Base-by-base conservation (phyloP, 768 basidiomycete species). In the Suillus sp. region DNA sequence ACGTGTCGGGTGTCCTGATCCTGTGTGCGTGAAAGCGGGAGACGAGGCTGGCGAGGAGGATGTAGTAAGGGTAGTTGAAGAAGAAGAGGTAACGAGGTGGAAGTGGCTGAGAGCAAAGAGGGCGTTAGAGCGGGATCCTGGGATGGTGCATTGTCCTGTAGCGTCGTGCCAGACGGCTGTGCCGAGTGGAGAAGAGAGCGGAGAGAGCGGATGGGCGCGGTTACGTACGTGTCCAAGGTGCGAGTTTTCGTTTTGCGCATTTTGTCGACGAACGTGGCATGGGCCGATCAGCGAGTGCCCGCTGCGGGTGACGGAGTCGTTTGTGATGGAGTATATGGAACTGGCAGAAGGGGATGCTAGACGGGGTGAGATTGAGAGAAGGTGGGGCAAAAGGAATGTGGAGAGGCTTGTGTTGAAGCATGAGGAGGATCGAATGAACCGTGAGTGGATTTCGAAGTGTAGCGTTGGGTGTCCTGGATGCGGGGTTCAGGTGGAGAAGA, bases 251-350 rank as follows among this genome's bases (percentile, higher is more conserved):
- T 96, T 96, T 72, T 96, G 95, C 74, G 83, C 86, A 3, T 90
- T 90, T 67, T 97, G 95, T 72, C 84, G 83, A 66, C 83, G 87
- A 50, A 90, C 91, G 56, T 96, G 95, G 94, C 95, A 96, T 72
- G 95, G 95, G 2, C 86, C 91, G 2, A 82, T 90, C 57, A 83
- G 86, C 6, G 77, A 82, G 11, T 96, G 95, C 65, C 84, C 86
- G 0, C 83, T 91, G 32, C 84, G 87, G 11, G 76, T 85, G 34
- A 86, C 87, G n/a, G 86, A 89, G 67, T 78, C 81, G 45, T 72
- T 95, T 56, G 81, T 92, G 20, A 67, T 81, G 40, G 85, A 91
- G 62, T 95, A 96, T 70, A 77, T 91, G 64, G 80, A 78, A 2
- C 78, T 84, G 20, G 77, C 80, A 3, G 84, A 86, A 40, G 81